Evolutionary conservation across 768 basidiomycete species (phyloP), one percentile per base, ranked within the genome.

Genomic region (Podaxis sp.): DNA sequence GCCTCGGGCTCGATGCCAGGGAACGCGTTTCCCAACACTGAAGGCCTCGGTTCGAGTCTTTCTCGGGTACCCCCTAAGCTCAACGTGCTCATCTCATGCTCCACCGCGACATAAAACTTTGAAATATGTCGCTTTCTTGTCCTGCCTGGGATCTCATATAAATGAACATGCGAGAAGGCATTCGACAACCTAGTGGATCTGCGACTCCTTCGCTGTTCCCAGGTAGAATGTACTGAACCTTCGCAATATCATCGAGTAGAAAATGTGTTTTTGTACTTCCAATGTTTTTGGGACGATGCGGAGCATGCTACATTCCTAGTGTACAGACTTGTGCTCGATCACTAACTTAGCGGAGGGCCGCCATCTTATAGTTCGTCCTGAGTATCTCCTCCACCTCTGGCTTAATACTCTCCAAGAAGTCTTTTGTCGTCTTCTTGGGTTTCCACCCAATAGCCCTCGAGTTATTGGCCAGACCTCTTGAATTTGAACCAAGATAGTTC

Each of bases 401-500:
- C 61, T 75, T 74, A 56, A 87, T 76, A 65, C 80, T 83, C 40
- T 70, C 72, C 12, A 86, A 65, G 74, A 86, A 78, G 68, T 86
- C 84, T 59, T 77, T 69, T 9, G 79, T 83, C 13, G 72, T 79
- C 67, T 77, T 77, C 61, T 65, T 76, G 9, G 86, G 83, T 60
- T 78, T 79, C 86, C 85, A 86, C 13, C 86, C 84, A 49, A 86
- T 66, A 12, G 71, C 68, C 48, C 74, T 74, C 1, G 76, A 74
- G 57, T 82, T 73, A 46, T 80, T 79, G 0, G 78, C 77, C 28
- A 72, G 73, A 65, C 78, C 80, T 15, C 82, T 76, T 3, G 81
- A 77, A 64, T 85, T 84, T 2, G 75, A 38, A 3, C 66, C 66
- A 13, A 65, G 44, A 40, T 65, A 65, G 26, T 53, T 12, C n/a